Conservation (phyloP, 106 monocot genomes). For the Phalaenopsis aphrodite region DNA sequence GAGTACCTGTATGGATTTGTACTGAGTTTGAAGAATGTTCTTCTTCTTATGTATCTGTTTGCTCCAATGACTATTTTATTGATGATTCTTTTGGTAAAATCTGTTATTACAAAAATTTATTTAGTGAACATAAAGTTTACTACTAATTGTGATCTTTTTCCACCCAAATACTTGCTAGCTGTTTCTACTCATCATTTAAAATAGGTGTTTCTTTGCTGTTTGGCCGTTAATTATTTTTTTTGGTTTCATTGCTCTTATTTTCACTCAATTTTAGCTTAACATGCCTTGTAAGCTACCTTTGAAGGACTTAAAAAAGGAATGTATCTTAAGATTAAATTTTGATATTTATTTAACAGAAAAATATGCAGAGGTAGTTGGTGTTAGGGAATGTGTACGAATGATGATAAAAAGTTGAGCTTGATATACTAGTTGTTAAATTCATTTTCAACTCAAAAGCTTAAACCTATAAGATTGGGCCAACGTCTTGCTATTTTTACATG, state of each 20-base stretch:
- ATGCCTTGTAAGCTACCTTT: not conserved
- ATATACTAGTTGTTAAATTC: not conserved
- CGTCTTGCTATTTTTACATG: no score
- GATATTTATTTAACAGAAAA: not conserved
- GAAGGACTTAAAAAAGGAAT: not conserved
- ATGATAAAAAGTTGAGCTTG: not conserved
- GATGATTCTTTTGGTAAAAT: no score
- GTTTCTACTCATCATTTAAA: not conserved
- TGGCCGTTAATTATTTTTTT: not conserved
- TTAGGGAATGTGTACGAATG: not conserved
- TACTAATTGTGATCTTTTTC: not conserved
- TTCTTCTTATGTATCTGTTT: not conserved
- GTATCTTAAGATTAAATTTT: not conserved
- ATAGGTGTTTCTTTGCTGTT: not conserved
- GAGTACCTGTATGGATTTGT: constrained; percentile 15
- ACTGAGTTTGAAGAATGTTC: not conserved
- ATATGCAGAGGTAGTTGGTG: not conserved
- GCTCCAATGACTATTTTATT: no score
- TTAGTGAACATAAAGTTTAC: not conserved
- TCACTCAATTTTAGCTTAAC: not conserved
- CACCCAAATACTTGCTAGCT: not conserved
- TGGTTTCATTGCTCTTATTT: not conserved
- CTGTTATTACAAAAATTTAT: not conserved
- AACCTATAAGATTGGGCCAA: not conserved
- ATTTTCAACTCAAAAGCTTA: not conserved